Evolutionary conservation across 306 rosid genomes (phyloP).

Genomic region (Dicorynia guianensis): DNA sequence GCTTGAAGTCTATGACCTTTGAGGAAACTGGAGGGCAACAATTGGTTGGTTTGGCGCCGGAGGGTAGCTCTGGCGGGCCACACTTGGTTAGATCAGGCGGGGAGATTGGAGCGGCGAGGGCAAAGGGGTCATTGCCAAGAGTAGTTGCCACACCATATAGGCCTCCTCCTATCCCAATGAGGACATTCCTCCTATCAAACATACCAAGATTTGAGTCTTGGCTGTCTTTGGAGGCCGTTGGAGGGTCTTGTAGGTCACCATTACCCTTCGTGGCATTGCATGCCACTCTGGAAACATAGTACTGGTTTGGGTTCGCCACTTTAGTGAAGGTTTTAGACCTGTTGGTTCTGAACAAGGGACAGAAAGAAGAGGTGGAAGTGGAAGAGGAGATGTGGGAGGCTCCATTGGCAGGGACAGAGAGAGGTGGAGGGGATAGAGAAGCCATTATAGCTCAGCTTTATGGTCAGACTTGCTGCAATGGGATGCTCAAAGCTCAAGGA

Average conservation of each 20-base stretch:
- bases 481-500: neutral
- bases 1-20: constrained; percentile 47
- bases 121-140: constrained; percentile 28
- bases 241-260: constrained; percentile 5
- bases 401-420: neutral
- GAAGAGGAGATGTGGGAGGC: neutral
- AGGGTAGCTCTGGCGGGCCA: constrained; percentile 47
- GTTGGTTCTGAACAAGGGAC: constrained; percentile 26
- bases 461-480: neutral
- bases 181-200: constrained; percentile 50
- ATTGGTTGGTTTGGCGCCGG: constrained; percentile 16
- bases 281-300: constrained; percentile 31
- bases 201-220: constrained; percentile 12
- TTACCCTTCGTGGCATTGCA: constrained; percentile 48
- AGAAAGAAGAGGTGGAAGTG: constrained; percentile 14
- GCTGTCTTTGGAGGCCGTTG: neutral
- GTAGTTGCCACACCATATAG: constrained; percentile 44
- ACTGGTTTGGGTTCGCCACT: constrained; percentile 36
- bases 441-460: constrained; percentile 35
- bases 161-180: constrained; percentile 49
- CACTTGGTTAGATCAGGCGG: constrained; percentile 52
- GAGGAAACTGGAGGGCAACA: constrained; percentile 56
- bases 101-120: constrained; percentile 48
- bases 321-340: constrained; percentile 14
- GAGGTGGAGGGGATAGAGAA: constrained; percentile 32